Percentiles rank a stretch among this genome's conserved stretches.
These are phyloP conservation scores for Leccinum variicolor DNA, from an alignment of 768 basidiomycete genomes.

Conservation along the genomic window DNA sequence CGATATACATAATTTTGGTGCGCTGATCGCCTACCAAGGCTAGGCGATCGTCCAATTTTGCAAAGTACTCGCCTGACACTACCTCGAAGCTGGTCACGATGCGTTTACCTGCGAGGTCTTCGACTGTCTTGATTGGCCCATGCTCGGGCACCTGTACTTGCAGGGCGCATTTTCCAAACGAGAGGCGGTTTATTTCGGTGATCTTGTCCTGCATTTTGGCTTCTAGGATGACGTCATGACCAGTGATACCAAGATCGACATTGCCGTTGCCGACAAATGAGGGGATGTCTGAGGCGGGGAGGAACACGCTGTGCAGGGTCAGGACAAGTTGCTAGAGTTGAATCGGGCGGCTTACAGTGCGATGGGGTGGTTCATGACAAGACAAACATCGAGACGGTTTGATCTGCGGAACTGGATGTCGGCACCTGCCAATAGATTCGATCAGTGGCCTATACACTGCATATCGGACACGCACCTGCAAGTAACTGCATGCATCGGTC, in stretches of 20 bases:
- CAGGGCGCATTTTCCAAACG: conserved; percentile 88
- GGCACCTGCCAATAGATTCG: conserved; percentile 54
- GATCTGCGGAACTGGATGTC: conserved; percentile 93
- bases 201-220: conserved; percentile 76
- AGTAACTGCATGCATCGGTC: conserved; percentile 88
- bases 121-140: conserved; percentile 61
- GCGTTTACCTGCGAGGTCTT: conserved; percentile 85
- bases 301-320: conserved; percentile 73
- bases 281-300: conserved; percentile 95
- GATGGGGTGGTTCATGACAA: conserved; percentile 91
- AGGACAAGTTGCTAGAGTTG: background rate
- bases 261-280: conserved; percentile 98
- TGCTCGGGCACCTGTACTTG: conserved; percentile 89
- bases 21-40: conserved; percentile 49
- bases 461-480: conserved; percentile 50
- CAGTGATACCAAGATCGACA: conserved; percentile 95
- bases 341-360: conserved; percentile 64
- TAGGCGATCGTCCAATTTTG: conserved; percentile 52
- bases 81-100: conserved; percentile 95
- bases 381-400: conserved; percentile 85
- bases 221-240: conserved; percentile 96
- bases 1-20: conserved; percentile 92
- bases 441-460: background rate
- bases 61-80: conserved; percentile 79
- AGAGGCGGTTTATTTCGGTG: conserved; percentile 76